Base-by-base conservation (phyloP, 116 monocot species). In the Zostera marina region DNA sequence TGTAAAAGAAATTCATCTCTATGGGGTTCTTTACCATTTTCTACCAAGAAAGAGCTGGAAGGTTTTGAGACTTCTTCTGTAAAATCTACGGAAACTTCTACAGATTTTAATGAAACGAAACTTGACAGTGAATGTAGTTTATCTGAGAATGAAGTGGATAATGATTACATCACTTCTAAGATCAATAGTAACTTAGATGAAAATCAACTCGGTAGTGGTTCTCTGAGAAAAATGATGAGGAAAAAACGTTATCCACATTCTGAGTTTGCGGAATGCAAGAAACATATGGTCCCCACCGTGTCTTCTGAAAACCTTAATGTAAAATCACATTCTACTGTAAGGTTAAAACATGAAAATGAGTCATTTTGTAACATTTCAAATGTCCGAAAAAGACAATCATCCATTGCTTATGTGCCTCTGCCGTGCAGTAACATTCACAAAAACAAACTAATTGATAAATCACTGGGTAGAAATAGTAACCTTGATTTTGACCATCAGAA, bases 221-320 rank as follows among this genome's bases (percentile, higher is more conserved):
- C 85, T 56, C 58, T 74, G 66, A 88, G 88, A 45, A 88, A 94
- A 20, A 58, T 85, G 42, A 82, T 88, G 94, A 73, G 88, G 73
- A 84, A 55, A 70, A 88, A 80, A 45, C 76, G 79, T 8, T 65
- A 39, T 19, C 44, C 67, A 47, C 68, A 58, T 11, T 9, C 57
- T 73, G 82, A 77, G 15, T 61, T 69, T 14, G 54, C 41, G 47
- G 88, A 80, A 74, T 44, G 64, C 55, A 61, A 56, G 23, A 71
- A 20, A 21, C 15, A 49, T 63, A 47, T 42, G 25, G 13, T 22
- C 58, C 53, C 51, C 12, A 11, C n/a, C 9, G 13, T 63, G 51
- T 5, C 32, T 59, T 32, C 0, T 5, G 32, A 32, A 32, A 32
- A 2, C 32, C 5, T 5, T 32, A 32, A 32, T 32, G 32, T 32